phyloP scores from a whole-genome alignment of 805 yeast genomes.

The Cyberlindnera galapagoensis region DNA sequence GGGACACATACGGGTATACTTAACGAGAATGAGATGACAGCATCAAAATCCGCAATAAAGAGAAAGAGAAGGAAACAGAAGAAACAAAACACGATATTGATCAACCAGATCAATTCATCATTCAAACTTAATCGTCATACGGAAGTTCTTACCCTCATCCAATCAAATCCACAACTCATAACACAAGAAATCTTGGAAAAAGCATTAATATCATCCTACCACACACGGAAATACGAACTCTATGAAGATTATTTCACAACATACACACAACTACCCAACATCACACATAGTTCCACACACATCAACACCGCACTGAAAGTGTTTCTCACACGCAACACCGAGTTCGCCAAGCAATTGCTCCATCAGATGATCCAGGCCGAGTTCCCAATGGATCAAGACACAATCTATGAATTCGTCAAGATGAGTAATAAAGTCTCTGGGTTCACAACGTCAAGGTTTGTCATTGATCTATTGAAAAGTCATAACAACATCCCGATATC shows the following conservation, averaged over 20 bases:
- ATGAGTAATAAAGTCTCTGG: slow-evolving; percentile 13
- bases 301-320: slow-evolving; percentile 20
- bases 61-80: no score
- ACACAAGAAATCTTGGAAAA: no score
- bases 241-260: slow-evolving; percentile 17
- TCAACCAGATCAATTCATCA: no score
- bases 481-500: slow-evolving; percentile 3
- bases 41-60: no score
- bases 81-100: no score
- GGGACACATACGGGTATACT: no score
- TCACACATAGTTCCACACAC: slow-evolving; percentile 5
- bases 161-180: no score
- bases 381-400: slow-evolving; percentile 19
- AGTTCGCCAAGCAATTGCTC: slow-evolving; percentile 22
- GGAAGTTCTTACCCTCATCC: no score
- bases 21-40: no score
- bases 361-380: slow-evolving; percentile 22
- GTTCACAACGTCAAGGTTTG: slow-evolving; percentile 17
- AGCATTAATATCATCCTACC: not conserved
- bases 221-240: slow-evolving; percentile 6
- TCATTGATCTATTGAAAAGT: slow-evolving; percentile 16
- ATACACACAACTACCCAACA: slow-evolving; percentile 13
- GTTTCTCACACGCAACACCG: slow-evolving; percentile 17
- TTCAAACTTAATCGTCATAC: no score
- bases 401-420: slow-evolving; percentile 15